Evolutionary conservation across 176 grass and related monocot genomes (phyloP).

Genomic region (Avena eriantha): DNA sequence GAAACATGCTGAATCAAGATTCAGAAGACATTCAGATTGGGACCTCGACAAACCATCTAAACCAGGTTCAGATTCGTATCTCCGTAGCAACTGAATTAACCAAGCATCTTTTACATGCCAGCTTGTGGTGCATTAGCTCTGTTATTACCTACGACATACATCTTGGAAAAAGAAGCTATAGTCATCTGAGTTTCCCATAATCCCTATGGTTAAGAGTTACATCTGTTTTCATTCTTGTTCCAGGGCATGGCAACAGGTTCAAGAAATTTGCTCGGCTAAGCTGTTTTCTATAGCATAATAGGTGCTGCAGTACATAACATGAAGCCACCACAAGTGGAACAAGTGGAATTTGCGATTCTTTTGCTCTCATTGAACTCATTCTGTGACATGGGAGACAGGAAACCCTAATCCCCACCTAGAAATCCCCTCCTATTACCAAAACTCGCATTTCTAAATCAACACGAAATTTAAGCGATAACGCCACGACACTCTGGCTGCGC

Average conservation of each 20-base stretch:
- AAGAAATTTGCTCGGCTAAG: not conserved
- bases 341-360: not conserved
- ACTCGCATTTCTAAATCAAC: no score
- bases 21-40: not conserved
- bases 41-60: not conserved
- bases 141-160: not conserved
- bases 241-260: not conserved
- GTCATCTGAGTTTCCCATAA: not conserved
- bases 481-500: not conserved
- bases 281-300: not conserved
- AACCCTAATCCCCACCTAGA: not conserved
- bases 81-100: not conserved
- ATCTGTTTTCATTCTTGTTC: not conserved
- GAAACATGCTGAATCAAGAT: not conserved
- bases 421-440: not conserved
- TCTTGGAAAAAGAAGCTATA: not conserved
- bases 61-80: not conserved
- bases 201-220: not conserved
- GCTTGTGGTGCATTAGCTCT: not conserved
- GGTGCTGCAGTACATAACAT: not conserved
- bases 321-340: not conserved
- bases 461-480: not conserved
- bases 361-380: not conserved
- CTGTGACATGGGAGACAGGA: not conserved
- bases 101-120: not conserved